These are phyloP conservation scores for Sporopachydermia lactativora DNA, from an alignment of 805 yeast genomes.

Conservation along the genomic window DNA sequence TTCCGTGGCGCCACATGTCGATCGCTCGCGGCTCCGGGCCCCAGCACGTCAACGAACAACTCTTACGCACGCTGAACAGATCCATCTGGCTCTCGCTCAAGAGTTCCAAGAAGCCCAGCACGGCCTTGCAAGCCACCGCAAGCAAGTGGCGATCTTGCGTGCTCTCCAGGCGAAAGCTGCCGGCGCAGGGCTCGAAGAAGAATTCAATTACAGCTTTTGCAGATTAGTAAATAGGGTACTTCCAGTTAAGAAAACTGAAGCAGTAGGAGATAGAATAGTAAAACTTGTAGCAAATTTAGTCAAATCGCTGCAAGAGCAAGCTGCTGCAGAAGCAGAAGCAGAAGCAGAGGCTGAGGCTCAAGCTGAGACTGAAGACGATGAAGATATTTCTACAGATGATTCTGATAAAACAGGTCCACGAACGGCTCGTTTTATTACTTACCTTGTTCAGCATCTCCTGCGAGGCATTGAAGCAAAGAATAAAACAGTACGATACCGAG, in stretches of 20 bases:
- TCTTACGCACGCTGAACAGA: conserved; percentile 20
- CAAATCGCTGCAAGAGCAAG: conserved; percentile 23
- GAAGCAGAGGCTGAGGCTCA: conserved; percentile 16
- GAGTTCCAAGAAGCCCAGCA: conserved; percentile 72
- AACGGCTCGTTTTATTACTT: conserved; percentile 48
- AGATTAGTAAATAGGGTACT: conserved; percentile 50
- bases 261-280: conserved; percentile 62
- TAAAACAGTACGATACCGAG: conserved; percentile 65
- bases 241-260: conserved; percentile 53
- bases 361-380: conserved; percentile 21
- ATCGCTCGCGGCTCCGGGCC: too few species aligned
- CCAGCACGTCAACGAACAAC: too few species aligned
- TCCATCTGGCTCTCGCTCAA: conserved; percentile 38
- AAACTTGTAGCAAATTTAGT: conserved; percentile 51
- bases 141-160: conserved; percentile 49
- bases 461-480: conserved; percentile 69
- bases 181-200: conserved; percentile 36
- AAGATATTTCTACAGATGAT: conserved; percentile 21
- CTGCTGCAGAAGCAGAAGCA: conserved; percentile 13
- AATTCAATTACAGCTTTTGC: conserved; percentile 47
- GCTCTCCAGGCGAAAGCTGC: conserved; percentile 43
- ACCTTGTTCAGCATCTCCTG: conserved; percentile 50
- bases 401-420: too few species aligned
- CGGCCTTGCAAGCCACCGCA: conserved; percentile 62
- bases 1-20: too few species aligned